A percentile compares a stretch with the other conserved stretches of the same genome.
Evolutionary conservation across 768 basidiomycete genomes (phyloP).

Genomic region (Rossbeevera mucosa): DNA sequence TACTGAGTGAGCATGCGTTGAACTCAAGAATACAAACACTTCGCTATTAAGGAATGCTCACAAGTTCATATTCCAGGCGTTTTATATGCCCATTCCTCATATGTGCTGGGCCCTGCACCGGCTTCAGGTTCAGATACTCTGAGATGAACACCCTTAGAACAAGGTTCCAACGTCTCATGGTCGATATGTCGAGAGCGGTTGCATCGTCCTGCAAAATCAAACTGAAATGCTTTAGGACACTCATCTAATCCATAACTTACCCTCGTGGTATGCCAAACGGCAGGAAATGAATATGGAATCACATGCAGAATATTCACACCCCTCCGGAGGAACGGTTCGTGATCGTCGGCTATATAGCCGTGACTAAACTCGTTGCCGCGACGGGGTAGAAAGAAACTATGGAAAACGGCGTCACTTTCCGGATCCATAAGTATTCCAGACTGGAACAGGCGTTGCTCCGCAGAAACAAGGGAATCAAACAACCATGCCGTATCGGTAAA

Average conservation of each 20-base stretch:
- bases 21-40: background rate
- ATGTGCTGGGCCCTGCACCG: slow-evolving; percentile 37
- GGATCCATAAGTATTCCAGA: slow-evolving; percentile 56
- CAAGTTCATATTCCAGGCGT: slow-evolving; percentile 45
- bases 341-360: slow-evolving; percentile 85
- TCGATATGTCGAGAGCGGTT: slow-evolving; percentile 75
- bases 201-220: slow-evolving; percentile 71
- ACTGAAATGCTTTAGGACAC: background rate
- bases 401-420: slow-evolving; percentile 40
- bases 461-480: slow-evolving; percentile 68
- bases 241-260: slow-evolving; percentile 39
- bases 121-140: slow-evolving; percentile 78
- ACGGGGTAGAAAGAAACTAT: slow-evolving; percentile 66
- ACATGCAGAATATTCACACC: slow-evolving; percentile 90
- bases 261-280: slow-evolving; percentile 78
- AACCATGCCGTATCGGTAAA: slow-evolving; percentile 91
- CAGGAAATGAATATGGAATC: slow-evolving; percentile 85
- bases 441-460: slow-evolving; percentile 67
- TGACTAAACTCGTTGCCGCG: slow-evolving; percentile 32
- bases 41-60: slow-evolving; percentile 27
- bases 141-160: slow-evolving; percentile 82
- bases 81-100: slow-evolving; percentile 24
- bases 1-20: slow-evolving; percentile 16
- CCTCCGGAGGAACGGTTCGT: slow-evolving; percentile 76
- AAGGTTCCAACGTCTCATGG: slow-evolving; percentile 86